Evolutionary conservation across 768 basidiomycete genomes (phyloP).

Genomic region (Suillus spraguei): DNA sequence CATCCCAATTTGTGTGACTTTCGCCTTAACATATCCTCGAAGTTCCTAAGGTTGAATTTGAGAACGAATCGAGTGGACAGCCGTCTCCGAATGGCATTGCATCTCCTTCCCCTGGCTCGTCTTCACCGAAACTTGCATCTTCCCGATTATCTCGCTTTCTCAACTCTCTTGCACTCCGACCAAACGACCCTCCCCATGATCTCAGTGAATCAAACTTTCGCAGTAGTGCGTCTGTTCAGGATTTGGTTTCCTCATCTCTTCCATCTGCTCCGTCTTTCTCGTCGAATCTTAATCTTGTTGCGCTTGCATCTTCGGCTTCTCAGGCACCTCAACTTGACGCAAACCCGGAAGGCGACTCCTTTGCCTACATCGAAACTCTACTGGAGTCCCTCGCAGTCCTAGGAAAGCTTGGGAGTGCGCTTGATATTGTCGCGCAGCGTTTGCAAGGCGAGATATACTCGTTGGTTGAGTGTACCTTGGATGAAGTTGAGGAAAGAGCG

Average conservation of each 20-base stretch:
- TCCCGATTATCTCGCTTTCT: constrained; percentile 65
- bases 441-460: constrained; percentile 81
- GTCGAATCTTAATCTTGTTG: constrained; percentile 26
- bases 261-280: constrained; percentile 22
- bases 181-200: constrained; percentile 80
- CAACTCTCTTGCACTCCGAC: constrained; percentile 62
- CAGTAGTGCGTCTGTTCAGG: constrained; percentile 22
- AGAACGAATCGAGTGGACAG: constrained; percentile 41
- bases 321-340: constrained; percentile 27
- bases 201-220: constrained; percentile 45
- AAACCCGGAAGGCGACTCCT: constrained; percentile 93
- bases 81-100: constrained; percentile 27
- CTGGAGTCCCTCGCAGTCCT: constrained; percentile 92
- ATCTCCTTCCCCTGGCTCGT: constrained; percentile 33
- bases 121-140: constrained; percentile 43
- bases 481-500: constrained; percentile 89
- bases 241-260: constrained; percentile 22
- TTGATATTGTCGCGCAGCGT: constrained; percentile 85
- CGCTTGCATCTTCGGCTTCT: constrained; percentile 22
- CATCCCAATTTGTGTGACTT: constrained; percentile 9
- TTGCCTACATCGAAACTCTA: constrained; percentile 89
- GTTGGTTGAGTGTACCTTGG: constrained; percentile 83
- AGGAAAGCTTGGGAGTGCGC: constrained; percentile 80
- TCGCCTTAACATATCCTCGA: constrained; percentile 7
- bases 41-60: constrained; percentile 73